Percentiles rank a stretch among this genome's conserved stretches.
phyloP scores from a whole-genome alignment of 202 grass and related monocot genomes.

The Zizania palustris region DNA sequence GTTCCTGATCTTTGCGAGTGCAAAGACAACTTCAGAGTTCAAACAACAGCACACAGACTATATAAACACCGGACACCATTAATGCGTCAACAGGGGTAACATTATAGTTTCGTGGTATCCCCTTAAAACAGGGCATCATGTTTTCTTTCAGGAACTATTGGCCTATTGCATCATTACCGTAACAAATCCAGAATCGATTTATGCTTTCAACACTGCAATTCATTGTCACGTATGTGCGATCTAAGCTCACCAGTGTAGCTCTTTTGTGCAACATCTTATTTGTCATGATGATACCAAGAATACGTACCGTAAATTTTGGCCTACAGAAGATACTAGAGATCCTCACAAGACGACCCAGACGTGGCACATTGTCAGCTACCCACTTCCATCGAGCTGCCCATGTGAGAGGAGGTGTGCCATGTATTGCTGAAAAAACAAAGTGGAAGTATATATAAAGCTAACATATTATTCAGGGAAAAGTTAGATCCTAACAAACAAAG shows the following conservation, averaged over 20 bases:
- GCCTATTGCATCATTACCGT: neutral
- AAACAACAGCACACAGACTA: neutral
- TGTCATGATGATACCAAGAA: neutral
- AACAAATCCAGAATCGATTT: conserved; percentile 14
- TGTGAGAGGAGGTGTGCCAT: conserved; percentile 85
- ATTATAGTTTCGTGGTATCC: neutral
- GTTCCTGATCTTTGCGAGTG: neutral
- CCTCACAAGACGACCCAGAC: neutral
- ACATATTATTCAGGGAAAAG: neutral
- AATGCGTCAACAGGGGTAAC: conserved; percentile 12
- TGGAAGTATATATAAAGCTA: conserved; percentile 3
- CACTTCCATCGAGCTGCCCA: conserved; percentile 70
- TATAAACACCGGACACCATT: neutral
- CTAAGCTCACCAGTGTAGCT: neutral
- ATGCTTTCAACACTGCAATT: conserved; percentile 2
- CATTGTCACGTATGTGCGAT: neutral
- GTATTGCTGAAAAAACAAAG: conserved; percentile 70
- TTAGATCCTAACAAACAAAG: neutral
- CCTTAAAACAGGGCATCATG: neutral
- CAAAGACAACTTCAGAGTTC: neutral
- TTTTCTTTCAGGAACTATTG: neutral
- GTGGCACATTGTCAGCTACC: conserved; percentile 41
- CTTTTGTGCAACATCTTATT: conserved; percentile 7
- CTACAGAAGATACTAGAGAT: neutral
- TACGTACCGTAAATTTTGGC: neutral